Evolutionary conservation across 1,284 basidiomycete genomes (phyloP).

Genomic region (Rhodotorula sp.): DNA sequence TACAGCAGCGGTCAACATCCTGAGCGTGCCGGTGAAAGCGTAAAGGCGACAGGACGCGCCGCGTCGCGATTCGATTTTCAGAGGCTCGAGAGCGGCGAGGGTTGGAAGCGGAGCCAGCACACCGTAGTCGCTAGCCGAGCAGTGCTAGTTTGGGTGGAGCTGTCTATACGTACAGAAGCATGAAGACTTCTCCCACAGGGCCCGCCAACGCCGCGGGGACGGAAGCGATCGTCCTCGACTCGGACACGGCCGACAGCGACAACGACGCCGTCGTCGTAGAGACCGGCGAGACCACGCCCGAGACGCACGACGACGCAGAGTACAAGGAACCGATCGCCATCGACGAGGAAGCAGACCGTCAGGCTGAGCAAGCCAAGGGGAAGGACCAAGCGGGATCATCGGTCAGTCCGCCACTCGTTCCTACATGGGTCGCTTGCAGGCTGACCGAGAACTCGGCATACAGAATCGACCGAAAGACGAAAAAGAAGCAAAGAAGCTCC

Average conservation of each 20-base stretch:
- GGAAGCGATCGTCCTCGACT: conserved; percentile 5
- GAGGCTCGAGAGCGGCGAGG: background rate
- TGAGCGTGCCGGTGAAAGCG: background rate
- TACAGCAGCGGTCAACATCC: conserved; percentile 9
- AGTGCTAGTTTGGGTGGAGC: no score
- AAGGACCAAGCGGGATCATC: background rate
- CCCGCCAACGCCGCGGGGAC: background rate
- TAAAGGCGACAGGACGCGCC: background rate
- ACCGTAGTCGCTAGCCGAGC: no score
- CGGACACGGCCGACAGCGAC: background rate
- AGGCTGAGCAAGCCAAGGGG: background rate
- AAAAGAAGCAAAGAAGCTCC: background rate
- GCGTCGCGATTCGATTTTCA: background rate
- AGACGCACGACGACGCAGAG: background rate
- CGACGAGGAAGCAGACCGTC: background rate
- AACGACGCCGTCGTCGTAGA: conserved; percentile 8
- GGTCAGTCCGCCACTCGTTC: background rate
- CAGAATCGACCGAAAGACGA: background rate
- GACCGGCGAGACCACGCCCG: background rate
- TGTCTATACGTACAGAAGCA: no score
- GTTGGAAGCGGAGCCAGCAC: background rate
- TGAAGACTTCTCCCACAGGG: background rate
- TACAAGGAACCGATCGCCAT: background rate
- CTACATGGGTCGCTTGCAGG: background rate
- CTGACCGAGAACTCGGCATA: background rate